Evolutionary conservation across 139 green algal species (phyloP).

Genomic region (Ostreobium quekettii): DNA sequence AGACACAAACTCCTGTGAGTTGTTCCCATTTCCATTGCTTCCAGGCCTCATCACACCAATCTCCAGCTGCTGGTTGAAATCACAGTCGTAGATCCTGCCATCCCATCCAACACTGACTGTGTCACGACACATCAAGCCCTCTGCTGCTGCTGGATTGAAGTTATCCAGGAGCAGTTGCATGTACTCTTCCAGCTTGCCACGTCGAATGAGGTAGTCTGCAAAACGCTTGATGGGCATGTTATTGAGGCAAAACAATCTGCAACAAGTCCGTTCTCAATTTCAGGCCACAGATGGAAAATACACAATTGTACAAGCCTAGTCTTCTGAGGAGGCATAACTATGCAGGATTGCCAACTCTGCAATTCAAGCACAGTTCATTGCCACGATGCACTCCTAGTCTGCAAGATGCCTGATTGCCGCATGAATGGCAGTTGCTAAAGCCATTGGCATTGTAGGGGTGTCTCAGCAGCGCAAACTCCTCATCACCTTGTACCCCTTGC

Average conservation of each 20-base stretch:
- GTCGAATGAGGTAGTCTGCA: slow-evolving; percentile 61
- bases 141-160: slow-evolving; percentile 77
- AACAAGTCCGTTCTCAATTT: too few species aligned
- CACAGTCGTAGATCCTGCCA: slow-evolving; percentile 88
- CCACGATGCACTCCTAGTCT: too few species aligned
- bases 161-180: slow-evolving; percentile 76
- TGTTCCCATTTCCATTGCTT: background rate
- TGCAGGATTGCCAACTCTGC: too few species aligned
- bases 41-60: slow-evolving; percentile 26
- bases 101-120: slow-evolving; percentile 85
- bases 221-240: slow-evolving; percentile 99
- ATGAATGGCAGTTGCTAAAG: too few species aligned
- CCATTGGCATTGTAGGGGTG: too few species aligned
- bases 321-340: too few species aligned
- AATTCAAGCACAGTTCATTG: too few species aligned
- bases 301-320: too few species aligned
- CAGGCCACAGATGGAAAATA: too few species aligned
- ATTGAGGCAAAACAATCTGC: slow-evolving; percentile 86
- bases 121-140: slow-evolving; percentile 65
- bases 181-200: slow-evolving; percentile 67
- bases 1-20: slow-evolving; percentile 29
- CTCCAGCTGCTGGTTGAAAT: slow-evolving; percentile 98
- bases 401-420: too few species aligned
- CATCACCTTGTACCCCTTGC: too few species aligned
- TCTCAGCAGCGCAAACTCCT: too few species aligned